Percentiles rank a stretch among this genome's conserved stretches.
phyloP scores from a whole-genome alignment of 2,329 filamentous ascomycete genomes.

The Emericellopsis cladophorae region DNA sequence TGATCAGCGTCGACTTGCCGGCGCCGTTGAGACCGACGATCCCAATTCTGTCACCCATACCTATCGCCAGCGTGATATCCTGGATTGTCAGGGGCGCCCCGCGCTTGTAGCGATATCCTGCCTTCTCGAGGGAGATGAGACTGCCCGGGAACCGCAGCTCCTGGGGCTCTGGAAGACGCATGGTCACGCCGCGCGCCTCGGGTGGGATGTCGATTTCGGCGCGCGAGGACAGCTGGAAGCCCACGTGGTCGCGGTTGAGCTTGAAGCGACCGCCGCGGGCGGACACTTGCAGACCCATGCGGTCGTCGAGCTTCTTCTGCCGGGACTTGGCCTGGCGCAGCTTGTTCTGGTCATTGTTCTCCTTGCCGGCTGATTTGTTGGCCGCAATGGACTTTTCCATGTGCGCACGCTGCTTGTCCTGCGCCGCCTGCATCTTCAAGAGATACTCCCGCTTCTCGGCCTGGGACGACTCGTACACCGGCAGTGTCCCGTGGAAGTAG shows the following conservation, averaged over 20 bases:
- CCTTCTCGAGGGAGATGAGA: constrained; percentile 58
- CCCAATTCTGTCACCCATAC: constrained; percentile 62
- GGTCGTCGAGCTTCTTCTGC: constrained; percentile 74
- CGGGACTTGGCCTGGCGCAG: constrained; percentile 74
- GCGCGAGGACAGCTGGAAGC: constrained; percentile 44
- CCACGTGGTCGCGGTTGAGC: constrained; percentile 59
- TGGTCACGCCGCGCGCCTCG: constrained; percentile 44
- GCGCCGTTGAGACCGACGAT: constrained; percentile 69
- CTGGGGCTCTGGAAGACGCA: constrained; percentile 47
- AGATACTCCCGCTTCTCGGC: constrained; percentile 57
- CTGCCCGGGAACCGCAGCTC: constrained; percentile 66
- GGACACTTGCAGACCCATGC: constrained; percentile 64
- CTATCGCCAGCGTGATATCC: constrained; percentile 54
- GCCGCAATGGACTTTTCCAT: constrained; percentile 67
- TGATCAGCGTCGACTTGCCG: constrained; percentile 70
- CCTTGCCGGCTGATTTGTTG: constrained; percentile 63
- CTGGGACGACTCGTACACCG: constrained; percentile 56
- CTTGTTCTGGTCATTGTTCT: constrained; percentile 73
- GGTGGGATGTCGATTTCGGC: constrained; percentile 60
- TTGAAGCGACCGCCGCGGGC: constrained; percentile 67
- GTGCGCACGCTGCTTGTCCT: constrained; percentile 69
- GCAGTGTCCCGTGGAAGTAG: constrained; percentile 64
- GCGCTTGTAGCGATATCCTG: constrained; percentile 50
- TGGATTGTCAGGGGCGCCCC: constrained; percentile 33
- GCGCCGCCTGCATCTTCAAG: constrained; percentile 65